These are phyloP conservation scores for Phytophthora ohioensis DNA, from an alignment of 352 stramenopile species.

Conservation along the genomic window DNA sequence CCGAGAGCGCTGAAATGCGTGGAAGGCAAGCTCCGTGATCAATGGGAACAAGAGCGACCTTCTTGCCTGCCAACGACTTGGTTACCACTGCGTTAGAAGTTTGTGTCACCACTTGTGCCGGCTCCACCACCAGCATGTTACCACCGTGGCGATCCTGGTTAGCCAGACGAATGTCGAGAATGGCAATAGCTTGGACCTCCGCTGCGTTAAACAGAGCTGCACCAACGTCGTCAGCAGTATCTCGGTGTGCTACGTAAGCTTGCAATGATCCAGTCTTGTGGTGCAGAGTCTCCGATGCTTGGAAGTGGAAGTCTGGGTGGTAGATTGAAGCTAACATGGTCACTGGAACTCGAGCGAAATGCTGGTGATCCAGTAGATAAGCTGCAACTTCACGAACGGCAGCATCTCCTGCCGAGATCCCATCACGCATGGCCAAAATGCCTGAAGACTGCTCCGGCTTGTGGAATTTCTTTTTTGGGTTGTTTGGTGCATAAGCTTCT, in stretches of 20 bases:
- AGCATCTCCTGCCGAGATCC: conserved; percentile 55
- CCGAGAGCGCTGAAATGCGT: conserved; percentile 45
- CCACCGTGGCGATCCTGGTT: conserved; percentile 87
- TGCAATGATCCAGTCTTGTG: conserved; percentile 66
- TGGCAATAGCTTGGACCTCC: conserved; percentile 75
- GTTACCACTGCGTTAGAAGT: conserved; percentile 28
- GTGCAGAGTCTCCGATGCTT: conserved; percentile 6
- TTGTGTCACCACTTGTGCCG: conserved; percentile 18
- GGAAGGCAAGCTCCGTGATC: conserved; percentile 84
- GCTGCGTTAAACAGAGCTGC: conserved; percentile 47
- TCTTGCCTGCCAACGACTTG: conserved; percentile 25
- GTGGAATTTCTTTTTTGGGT: conserved; percentile 54
- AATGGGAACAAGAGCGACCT: conserved; percentile 66
- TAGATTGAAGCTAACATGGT: conserved; percentile 49
- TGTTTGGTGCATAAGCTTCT: conserved; percentile 69
- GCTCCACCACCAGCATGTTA: conserved; percentile 70
- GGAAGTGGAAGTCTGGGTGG: conserved; percentile 53
- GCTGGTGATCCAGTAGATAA: conserved; percentile 62
- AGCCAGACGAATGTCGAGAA: conserved; percentile 81
- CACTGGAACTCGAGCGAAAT: conserved; percentile 54
- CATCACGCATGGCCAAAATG: conserved; percentile 46
- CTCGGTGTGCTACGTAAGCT: conserved; percentile 68
- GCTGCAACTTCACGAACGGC: conserved; percentile 65
- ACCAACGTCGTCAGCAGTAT: conserved; percentile 69
- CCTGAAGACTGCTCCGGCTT: conserved; percentile 15